Evolutionary conservation across 2,329 filamentous ascomycete species (phyloP).

Genomic region (Fusarium burgessii): DNA sequence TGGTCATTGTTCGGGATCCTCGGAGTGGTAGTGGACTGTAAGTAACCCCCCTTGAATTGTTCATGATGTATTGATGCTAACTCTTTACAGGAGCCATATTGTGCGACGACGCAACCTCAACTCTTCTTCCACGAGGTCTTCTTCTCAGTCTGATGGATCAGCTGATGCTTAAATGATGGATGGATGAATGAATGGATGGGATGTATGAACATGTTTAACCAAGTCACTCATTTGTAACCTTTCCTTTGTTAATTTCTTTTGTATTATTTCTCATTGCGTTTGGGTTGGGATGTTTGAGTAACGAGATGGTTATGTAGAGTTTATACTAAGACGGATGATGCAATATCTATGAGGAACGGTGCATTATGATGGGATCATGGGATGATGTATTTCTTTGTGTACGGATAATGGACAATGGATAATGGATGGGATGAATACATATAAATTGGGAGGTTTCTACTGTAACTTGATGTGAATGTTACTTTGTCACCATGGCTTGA

Average conservation of each 20-base stretch:
- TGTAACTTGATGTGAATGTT: accelerated
- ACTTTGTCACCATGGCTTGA: background rate
- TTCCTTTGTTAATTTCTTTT: constrained; percentile 1
- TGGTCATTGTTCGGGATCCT: constrained; percentile 46
- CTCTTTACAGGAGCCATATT: constrained; percentile 15
- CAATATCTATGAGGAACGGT: constrained; percentile 32
- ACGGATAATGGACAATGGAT: background rate
- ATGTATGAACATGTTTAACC: constrained; percentile 11
- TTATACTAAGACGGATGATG: constrained; percentile 33
- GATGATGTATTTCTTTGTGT: constrained; percentile 6
- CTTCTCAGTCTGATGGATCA: constrained; percentile 39
- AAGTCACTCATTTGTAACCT: constrained; percentile 22
- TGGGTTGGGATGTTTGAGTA: constrained; percentile 6
- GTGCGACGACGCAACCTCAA: constrained; percentile 35
- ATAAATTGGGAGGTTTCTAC: constrained; percentile 1
- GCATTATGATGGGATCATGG: constrained; percentile 3
- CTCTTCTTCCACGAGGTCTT: constrained; percentile 32
- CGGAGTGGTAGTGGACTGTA: constrained; percentile 41
- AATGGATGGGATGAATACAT: constrained; percentile 9
- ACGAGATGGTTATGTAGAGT: constrained; percentile 27
- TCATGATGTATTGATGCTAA: constrained; percentile 3
- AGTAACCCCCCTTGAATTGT: background rate
- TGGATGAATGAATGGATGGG: background rate
- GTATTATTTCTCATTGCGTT: constrained; percentile 15
- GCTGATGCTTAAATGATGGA: constrained; percentile 31